These are phyloP conservation scores for Ophiostoma piceae DNA, from an alignment of 2,329 filamentous ascomycete genomes.

Conservation along the genomic window DNA sequence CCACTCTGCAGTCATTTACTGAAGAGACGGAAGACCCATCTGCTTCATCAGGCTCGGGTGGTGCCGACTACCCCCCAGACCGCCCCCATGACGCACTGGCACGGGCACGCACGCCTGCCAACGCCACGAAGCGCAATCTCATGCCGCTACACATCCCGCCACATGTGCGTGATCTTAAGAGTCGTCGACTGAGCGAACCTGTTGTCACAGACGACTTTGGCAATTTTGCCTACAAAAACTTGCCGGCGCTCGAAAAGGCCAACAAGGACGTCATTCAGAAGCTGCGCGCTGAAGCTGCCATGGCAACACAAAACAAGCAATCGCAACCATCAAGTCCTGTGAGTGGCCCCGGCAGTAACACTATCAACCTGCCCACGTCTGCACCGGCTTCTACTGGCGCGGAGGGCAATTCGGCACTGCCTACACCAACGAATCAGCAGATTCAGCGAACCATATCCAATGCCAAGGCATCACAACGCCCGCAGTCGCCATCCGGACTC, in stretches of 20 bases:
- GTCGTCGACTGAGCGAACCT: slow-evolving; percentile 83
- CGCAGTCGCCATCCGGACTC: slow-evolving; percentile 77
- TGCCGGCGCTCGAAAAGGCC: slow-evolving; percentile 92
- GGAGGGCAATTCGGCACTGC: slow-evolving; percentile 78
- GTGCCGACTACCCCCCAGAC: slow-evolving; percentile 65
- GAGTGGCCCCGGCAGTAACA: slow-evolving; percentile 27
- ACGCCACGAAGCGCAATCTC: slow-evolving; percentile 79
- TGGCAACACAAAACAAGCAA: slow-evolving; percentile 59
- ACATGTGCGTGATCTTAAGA: slow-evolving; percentile 87
- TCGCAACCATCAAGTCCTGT: slow-evolving; percentile 42
- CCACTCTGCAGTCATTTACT: slow-evolving; percentile 84
- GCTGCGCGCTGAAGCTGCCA: slow-evolving; percentile 81
- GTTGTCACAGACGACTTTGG: slow-evolving; percentile 89
- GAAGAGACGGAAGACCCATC: slow-evolving; percentile 90
- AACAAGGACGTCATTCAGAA: slow-evolving; percentile 99
- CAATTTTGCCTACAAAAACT: slow-evolving; percentile 92
- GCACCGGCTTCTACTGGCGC: slow-evolving; percentile 62
- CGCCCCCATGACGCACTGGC: slow-evolving; percentile 92
- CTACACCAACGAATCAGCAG: slow-evolving; percentile 50
- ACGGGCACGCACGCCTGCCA: slow-evolving; percentile 79
- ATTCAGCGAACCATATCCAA: slow-evolving; percentile 78
- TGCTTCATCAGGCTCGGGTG: slow-evolving; percentile 66
- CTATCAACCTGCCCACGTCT: neutral
- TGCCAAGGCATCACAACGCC: slow-evolving; percentile 70
- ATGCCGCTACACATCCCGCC: slow-evolving; percentile 96